A percentile compares a stretch with the other conserved stretches of the same genome.
Evolutionary conservation across 2,329 filamentous ascomycete species (phyloP).

Genomic region (Fusarium sp.): DNA sequence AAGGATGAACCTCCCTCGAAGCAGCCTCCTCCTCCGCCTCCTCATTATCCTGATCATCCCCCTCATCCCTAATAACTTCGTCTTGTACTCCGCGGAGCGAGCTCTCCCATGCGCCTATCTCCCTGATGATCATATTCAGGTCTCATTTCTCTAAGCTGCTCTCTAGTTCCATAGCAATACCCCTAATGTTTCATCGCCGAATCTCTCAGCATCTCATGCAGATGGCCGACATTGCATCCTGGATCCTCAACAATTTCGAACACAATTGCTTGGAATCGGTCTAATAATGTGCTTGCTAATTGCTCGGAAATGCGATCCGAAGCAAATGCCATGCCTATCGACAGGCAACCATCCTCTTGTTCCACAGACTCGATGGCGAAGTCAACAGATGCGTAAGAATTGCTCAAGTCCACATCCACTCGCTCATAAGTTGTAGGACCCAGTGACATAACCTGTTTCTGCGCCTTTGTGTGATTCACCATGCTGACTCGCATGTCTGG

Average conservation of each 20-base stretch:
- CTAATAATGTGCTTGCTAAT: slow-evolving; percentile 1
- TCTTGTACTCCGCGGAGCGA: no score
- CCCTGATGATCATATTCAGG: no score
- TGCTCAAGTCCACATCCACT: neutral
- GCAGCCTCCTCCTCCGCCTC: no score
- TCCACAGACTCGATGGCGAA: slow-evolving; percentile 11
- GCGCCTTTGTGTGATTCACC: slow-evolving; percentile 8
- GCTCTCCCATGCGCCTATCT: no score
- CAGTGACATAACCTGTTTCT: slow-evolving; percentile 1
- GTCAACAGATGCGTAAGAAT: slow-evolving; percentile 8
- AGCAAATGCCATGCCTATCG: slow-evolving; percentile 7
- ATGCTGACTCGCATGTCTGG: slow-evolving; percentile 9
- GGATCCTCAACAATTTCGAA: neutral
- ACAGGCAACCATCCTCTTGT: slow-evolving; percentile 2
- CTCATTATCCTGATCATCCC: no score
- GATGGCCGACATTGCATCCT: neutral
- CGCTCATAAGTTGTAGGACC: neutral
- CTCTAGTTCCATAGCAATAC: no score
- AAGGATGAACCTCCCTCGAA: no score
- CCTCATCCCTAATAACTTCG: no score
- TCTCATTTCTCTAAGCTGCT: no score
- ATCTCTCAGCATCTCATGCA: neutral
- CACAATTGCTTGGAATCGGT: neutral
- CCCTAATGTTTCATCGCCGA: no score
- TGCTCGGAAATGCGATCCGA: slow-evolving; percentile 9